Evolutionary conservation across 208 protist genomes (phyloP).

Genomic region (Phytomonas sp.): DNA sequence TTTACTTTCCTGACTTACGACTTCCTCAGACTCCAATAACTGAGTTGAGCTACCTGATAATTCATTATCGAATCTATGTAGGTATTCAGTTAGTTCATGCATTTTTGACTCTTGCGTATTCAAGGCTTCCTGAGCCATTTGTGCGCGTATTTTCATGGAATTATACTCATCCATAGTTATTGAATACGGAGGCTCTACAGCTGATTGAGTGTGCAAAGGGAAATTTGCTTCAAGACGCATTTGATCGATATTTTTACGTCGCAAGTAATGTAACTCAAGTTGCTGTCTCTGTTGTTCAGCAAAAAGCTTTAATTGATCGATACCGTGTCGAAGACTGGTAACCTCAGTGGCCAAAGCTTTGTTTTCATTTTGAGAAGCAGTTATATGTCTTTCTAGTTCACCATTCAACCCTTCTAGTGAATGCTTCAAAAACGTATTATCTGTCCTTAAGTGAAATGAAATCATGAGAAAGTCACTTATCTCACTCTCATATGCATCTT

Average conservation of each 20-base stretch:
- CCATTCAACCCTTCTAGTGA: slow-evolving; percentile 31
- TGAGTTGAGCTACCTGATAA: not conserved
- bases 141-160: slow-evolving; percentile 4
- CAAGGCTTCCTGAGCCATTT: not conserved
- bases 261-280: slow-evolving; percentile 20
- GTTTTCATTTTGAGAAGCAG: slow-evolving; percentile 32
- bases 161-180: slow-evolving; percentile 20
- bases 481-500: slow-evolving; percentile 60
- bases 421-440: slow-evolving; percentile 46
- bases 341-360: slow-evolving; percentile 27
- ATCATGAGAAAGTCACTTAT: slow-evolving; percentile 48
- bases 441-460: slow-evolving; percentile 37
- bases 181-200: slow-evolving; percentile 11
- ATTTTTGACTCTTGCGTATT: not conserved
- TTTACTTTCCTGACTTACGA: not conserved
- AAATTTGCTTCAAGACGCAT: slow-evolving; percentile 23
- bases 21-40: not conserved
- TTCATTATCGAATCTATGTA: not conserved
- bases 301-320: slow-evolving; percentile 37
- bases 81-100: not conserved
- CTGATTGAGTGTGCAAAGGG: not conserved
- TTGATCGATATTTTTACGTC: slow-evolving; percentile 21
- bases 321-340: slow-evolving; percentile 27
- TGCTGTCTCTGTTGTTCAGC: slow-evolving; percentile 30
- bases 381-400: slow-evolving; percentile 34